A percentile compares a stretch with the other conserved stretches of the same genome.
These are phyloP conservation scores for Achlya hypogyna DNA, from an alignment of 352 stramenopile genomes.

Conservation along the genomic window DNA sequence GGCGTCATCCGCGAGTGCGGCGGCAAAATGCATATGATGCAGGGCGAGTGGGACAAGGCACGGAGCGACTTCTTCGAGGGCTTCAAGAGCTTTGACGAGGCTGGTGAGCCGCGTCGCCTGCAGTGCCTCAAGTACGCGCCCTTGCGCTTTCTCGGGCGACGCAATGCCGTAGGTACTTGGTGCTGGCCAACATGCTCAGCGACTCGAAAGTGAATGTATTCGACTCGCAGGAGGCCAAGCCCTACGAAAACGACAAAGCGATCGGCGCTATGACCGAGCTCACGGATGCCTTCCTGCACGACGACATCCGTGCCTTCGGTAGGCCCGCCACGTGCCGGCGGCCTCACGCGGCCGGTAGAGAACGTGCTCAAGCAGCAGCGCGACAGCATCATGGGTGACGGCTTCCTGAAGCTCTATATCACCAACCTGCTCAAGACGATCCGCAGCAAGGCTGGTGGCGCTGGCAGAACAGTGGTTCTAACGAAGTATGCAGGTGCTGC, in stretches of 20 bases:
- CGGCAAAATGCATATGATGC: conserved; percentile 95
- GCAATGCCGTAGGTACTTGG: conserved; percentile 30
- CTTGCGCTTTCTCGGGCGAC: not conserved
- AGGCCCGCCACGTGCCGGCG: not conserved
- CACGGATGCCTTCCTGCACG: conserved; percentile 89
- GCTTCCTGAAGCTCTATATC: conserved; percentile 93
- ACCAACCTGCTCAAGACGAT: conserved; percentile 91
- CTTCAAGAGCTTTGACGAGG: conserved; percentile 96
- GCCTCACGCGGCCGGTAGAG: conserved; percentile 29
- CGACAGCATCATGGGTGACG: conserved; percentile 88
- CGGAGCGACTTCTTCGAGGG: conserved; percentile 91
- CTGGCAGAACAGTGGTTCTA: conserved; percentile 35
- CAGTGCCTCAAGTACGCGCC: conserved; percentile 87
- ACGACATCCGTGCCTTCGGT: conserved; percentile 91
- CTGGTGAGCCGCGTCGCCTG: conserved; percentile 85
- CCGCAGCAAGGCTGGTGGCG: conserved; percentile 78
- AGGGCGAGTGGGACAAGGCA: conserved; percentile 88
- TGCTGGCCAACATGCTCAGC: conserved; percentile 93
- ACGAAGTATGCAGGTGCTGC: conserved; percentile 78
- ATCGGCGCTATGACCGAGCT: conserved; percentile 94
- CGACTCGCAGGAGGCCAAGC: conserved; percentile 88
- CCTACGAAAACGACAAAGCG: conserved; percentile 92
- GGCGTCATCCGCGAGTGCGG: conserved; percentile 92
- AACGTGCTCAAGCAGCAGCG: conserved; percentile 80
- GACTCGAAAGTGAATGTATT: conserved; percentile 93